Conservation (phyloP, 2,329 filamentous ascomycete species). For the Pleoardoris graminearum region DNA sequence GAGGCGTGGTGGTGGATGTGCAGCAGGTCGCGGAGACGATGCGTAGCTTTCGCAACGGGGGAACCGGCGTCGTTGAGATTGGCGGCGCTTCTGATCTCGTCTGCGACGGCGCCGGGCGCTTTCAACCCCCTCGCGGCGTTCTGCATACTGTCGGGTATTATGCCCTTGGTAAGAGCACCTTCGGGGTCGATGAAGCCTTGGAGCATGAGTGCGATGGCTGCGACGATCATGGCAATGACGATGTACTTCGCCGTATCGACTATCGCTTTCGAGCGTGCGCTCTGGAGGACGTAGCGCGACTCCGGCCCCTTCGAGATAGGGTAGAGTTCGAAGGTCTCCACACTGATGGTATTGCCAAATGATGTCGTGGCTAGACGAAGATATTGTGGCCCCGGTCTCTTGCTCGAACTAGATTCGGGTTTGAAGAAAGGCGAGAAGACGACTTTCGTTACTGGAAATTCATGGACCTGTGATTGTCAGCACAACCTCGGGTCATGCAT, state of each 20-base stretch:
- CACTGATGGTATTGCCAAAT: slow-evolving; percentile 75
- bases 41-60: slow-evolving; percentile 28
- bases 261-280: slow-evolving; percentile 54
- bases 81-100: slow-evolving; percentile 30
- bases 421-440: slow-evolving; percentile 52
- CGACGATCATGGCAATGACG: slow-evolving; percentile 60
- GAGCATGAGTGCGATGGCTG: slow-evolving; percentile 65
- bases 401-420: slow-evolving; percentile 27
- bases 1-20: slow-evolving; percentile 28
- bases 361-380: slow-evolving; percentile 81
- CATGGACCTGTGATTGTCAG: slow-evolving; percentile 38
- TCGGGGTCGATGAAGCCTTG: slow-evolving; percentile 61
- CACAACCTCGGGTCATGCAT: background rate
- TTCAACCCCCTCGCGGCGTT: slow-evolving; percentile 35
- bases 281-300: slow-evolving; percentile 70
- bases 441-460: slow-evolving; percentile 62
- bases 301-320: slow-evolving; percentile 52
- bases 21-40: slow-evolving; percentile 41
- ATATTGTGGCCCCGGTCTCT: slow-evolving; percentile 55
- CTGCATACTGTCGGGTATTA: slow-evolving; percentile 59
- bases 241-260: slow-evolving; percentile 60
- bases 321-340: slow-evolving; percentile 75
- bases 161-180: slow-evolving; percentile 48
- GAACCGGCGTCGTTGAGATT: slow-evolving; percentile 31
- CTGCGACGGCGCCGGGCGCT: slow-evolving; percentile 33